Conservation (phyloP, 176 grass and related monocot species). For the Aegilops speltoides region DNA sequence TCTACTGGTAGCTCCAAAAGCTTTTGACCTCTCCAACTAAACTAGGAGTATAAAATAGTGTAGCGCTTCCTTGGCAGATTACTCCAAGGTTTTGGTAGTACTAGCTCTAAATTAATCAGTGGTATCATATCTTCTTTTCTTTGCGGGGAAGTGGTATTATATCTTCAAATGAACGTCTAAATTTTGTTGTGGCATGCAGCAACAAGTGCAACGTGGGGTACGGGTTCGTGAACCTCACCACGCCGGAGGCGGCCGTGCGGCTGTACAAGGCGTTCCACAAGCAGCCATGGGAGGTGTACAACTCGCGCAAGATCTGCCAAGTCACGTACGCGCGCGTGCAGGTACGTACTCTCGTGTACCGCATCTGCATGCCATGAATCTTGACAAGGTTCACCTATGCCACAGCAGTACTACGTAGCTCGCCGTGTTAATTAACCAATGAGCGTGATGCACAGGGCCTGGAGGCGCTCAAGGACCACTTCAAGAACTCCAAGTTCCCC, state of each 20-base stretch:
- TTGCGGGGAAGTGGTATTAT: no score
- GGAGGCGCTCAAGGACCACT: conserved; percentile 94
- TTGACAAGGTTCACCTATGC: not conserved
- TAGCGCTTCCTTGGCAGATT: not conserved
- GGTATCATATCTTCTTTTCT: no score
- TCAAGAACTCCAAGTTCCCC: conserved; percentile 97
- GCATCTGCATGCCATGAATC: not conserved
- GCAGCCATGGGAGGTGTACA: conserved; percentile 98
- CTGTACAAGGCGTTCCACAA: conserved; percentile 95
- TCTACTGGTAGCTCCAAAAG: not conserved
- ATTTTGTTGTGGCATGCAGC: conserved; percentile 38
- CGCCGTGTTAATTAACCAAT: not conserved
- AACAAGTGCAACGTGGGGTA: conserved; percentile 99
- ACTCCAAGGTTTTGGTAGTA: not conserved
- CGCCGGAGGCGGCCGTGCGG: conserved; percentile 77
- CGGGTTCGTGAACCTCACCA: conserved; percentile 96
- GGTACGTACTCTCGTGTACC: conserved; percentile 46
- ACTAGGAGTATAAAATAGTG: not conserved
- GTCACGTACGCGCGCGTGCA: conserved; percentile 98
- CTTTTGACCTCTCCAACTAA: not conserved
- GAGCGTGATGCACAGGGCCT: conserved; percentile 43
- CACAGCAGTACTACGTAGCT: not conserved
- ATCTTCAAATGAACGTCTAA: no score
- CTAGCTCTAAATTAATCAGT: not conserved
- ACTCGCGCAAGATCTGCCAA: conserved; percentile 99